Percentiles rank a stretch among this genome's conserved stretches.
Conservation (phyloP, 2,329 filamentous ascomycete species). For the Microthyrium microscopicum region DNA sequence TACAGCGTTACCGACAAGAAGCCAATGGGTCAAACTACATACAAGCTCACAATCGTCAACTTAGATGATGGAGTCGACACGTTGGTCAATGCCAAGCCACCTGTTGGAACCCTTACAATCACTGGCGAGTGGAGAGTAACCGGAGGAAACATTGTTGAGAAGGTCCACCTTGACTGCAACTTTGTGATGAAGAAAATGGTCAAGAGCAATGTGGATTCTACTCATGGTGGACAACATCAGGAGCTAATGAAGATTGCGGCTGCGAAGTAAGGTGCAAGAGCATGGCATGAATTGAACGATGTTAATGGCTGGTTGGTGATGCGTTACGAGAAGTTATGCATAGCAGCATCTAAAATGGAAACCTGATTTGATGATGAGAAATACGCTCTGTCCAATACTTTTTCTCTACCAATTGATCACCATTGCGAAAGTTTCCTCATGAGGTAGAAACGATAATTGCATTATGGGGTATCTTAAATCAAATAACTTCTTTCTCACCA, state of each 20-base stretch:
- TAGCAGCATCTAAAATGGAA: too few species aligned
- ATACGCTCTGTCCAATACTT: too few species aligned
- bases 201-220: slow-evolving; percentile 24
- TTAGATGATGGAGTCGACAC: slow-evolving; percentile 18
- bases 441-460: too few species aligned
- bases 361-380: too few species aligned
- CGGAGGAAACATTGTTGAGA: slow-evolving; percentile 18
- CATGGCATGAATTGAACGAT: too few species aligned
- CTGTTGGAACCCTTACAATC: slow-evolving; percentile 22
- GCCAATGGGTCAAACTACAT: slow-evolving; percentile 24
- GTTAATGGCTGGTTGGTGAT: too few species aligned
- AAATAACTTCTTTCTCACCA: too few species aligned
- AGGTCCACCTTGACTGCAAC: slow-evolving; percentile 25
- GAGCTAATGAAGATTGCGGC: slow-evolving; percentile 18
- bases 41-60: slow-evolving; percentile 24
- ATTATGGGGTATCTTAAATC: too few species aligned
- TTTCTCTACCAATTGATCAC: too few species aligned
- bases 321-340: too few species aligned
- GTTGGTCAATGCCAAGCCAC: slow-evolving; percentile 23
- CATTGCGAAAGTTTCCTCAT: too few species aligned
- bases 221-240: slow-evolving; percentile 21
- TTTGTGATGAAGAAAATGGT: slow-evolving; percentile 27
- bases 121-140: slow-evolving; percentile 21
- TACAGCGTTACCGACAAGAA: slow-evolving; percentile 24
- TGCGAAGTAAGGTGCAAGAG: too few species aligned